Conservation (phyloP, 768 basidiomycete species). For the Pulveroboletus sp. region DNA sequence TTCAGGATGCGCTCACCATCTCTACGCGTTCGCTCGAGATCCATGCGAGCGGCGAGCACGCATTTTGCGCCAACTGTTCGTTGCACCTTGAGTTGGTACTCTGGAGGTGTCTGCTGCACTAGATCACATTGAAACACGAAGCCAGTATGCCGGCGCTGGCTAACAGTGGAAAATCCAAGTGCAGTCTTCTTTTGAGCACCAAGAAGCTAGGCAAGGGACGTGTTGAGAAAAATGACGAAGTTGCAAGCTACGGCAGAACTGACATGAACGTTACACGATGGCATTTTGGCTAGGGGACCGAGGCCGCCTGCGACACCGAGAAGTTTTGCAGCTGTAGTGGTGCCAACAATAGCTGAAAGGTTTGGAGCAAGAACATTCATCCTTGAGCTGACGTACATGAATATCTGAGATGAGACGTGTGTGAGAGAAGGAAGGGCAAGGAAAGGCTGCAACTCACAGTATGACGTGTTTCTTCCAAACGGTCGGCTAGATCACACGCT, state of each 20-base stretch:
- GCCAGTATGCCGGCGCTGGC: slow-evolving; percentile 90
- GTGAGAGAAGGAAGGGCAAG: slow-evolving; percentile 1
- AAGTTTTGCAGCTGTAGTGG: slow-evolving; percentile 96
- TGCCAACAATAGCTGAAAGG: slow-evolving; percentile 97
- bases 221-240: slow-evolving; percentile 1
- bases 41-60: slow-evolving; percentile 88
- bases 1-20: slow-evolving; percentile 55
- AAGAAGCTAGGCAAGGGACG: slow-evolving; percentile 61
- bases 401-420: slow-evolving; percentile 58
- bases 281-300: slow-evolving; percentile 88
- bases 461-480: slow-evolving; percentile 85
- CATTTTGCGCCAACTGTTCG: slow-evolving; percentile 92
- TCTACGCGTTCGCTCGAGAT: slow-evolving; percentile 78
- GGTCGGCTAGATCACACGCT: slow-evolving; percentile 87
- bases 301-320: slow-evolving; percentile 97
- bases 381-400: slow-evolving; percentile 98
- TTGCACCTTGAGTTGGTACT: slow-evolving; percentile 90
- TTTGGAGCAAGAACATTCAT: slow-evolving; percentile 99
- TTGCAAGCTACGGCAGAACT: slow-evolving; percentile 26
- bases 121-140: slow-evolving; percentile 95
- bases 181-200: slow-evolving; percentile 93
- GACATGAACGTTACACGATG: slow-evolving; percentile 92
- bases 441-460: slow-evolving; percentile 46
- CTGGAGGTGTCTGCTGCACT: slow-evolving; percentile 79
- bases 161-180: slow-evolving; percentile 85